Percentiles rank a stretch among this genome's conserved stretches.
Conservation (phyloP, 2,329 filamentous ascomycete genomes). For the Alternaria arbusti region DNA sequence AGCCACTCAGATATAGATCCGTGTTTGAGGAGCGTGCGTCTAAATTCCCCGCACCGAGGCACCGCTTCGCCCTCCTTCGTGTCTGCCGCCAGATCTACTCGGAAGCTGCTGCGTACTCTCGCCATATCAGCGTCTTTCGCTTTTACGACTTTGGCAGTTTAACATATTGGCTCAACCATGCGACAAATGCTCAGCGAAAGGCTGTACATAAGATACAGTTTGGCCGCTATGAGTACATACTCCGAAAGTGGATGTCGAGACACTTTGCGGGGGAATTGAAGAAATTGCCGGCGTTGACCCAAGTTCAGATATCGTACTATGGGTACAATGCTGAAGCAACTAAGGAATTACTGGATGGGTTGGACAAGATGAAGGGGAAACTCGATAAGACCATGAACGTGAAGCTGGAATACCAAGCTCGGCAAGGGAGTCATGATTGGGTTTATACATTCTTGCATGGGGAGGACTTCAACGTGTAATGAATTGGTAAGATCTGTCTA, state of each 20-base stretch:
- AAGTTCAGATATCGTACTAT: not conserved
- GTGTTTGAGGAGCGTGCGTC: not conserved
- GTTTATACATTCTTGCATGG: not conserved
- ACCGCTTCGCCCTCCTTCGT: not conserved
- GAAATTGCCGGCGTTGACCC: not conserved
- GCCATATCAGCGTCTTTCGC: not conserved
- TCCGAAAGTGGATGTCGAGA: not conserved
- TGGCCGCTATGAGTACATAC: not conserved
- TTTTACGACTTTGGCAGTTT: not conserved
- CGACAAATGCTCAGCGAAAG: not conserved
- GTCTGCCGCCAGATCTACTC: not conserved
- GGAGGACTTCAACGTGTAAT: not conserved
- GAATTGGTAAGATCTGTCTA: not conserved
- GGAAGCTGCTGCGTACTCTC: not conserved
- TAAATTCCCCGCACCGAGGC: not conserved
- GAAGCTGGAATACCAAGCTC: not conserved
- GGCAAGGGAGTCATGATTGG: not conserved
- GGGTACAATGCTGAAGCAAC: not conserved
- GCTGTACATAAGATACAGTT: not conserved
- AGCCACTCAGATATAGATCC: not conserved
- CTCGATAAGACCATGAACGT: not conserved
- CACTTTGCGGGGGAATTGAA: not conserved
- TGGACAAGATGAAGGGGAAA: not conserved
- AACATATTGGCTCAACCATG: not conserved
- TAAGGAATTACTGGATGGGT: not conserved